Evolutionary conservation across 2,329 filamentous ascomycete species (phyloP).

Genomic region (Westerdykella aurantiaca): DNA sequence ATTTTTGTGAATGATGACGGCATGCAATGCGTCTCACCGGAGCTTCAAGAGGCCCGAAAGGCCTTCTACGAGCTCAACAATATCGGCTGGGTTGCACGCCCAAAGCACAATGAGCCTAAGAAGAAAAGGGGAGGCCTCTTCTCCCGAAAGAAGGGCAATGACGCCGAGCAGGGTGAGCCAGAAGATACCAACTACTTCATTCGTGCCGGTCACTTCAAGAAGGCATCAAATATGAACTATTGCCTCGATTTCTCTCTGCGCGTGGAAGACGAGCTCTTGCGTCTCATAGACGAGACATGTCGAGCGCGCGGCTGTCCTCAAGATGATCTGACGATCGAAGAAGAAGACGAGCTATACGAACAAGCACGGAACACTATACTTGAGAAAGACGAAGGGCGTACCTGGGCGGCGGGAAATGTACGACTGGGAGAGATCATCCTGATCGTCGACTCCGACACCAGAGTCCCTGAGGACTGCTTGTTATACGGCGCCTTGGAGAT

Average conservation of each 20-base stretch:
- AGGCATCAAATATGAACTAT: conserved; percentile 67
- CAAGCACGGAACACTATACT: conserved; percentile 51
- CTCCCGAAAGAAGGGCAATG: conserved; percentile 10
- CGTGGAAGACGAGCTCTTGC: conserved; percentile 55
- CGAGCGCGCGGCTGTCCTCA: conserved; percentile 13
- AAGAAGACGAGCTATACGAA: conserved; percentile 23
- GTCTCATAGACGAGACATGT: conserved; percentile 18
- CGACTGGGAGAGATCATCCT: conserved; percentile 76
- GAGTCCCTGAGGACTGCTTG: conserved; percentile 60
- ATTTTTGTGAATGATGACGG: conserved; percentile 64
- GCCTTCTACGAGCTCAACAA: conserved; percentile 46
- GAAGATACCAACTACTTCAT: conserved; percentile 39
- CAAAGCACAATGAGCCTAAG: conserved; percentile 39
- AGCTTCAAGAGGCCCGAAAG: conserved; percentile 39
- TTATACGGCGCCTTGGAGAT: conserved; percentile 72
- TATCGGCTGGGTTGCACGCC: conserved; percentile 44
- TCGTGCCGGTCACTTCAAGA: conserved; percentile 26
- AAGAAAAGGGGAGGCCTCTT: conserved; percentile 29
- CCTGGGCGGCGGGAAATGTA: conserved; percentile 80
- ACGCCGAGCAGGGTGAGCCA: conserved; percentile 31
- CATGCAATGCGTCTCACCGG: conserved; percentile 52
- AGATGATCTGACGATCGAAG: conserved; percentile 22
- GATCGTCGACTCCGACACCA: conserved; percentile 41
- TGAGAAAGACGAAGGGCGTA: conserved; percentile 60
- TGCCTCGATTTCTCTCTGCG: conserved; percentile 56